Base-by-base conservation (phyloP, 2,329 filamentous ascomycete genomes). In the Ophiostoma tasmaniense region DNA sequence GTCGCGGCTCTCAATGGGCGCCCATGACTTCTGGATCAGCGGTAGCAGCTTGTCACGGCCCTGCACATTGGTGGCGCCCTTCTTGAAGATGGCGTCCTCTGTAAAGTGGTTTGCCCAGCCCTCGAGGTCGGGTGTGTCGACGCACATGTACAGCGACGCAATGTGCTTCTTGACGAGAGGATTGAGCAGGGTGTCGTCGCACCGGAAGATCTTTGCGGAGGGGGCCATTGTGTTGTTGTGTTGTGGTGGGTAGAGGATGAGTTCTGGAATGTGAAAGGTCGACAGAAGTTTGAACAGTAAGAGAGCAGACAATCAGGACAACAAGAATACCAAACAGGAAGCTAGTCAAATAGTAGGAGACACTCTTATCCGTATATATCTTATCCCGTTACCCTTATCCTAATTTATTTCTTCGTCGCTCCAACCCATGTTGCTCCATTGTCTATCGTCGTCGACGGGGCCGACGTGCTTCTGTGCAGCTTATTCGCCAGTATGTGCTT, bases 131-230 rank as follows among this genome's bases (percentile, higher is more conserved):
- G 59, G 55, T 35, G 14, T 65, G 25, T 71, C 70, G 7, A 71
- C 70, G n/a, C 69, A 67, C n/a, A n/a, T 13, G 39, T 71, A 70
- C 25, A 71, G 64, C 17, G 67, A 66, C 1, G 69, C 69, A 14
- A 71, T 69, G 42, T 71, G 67, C 8, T 67, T 52, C 55, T 71
- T 71, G 70, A 71, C 55, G 52, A 65, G 52, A 3, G 70, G 70
- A 50, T 68, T 62, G 28, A 71, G 67, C n/a, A 69, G 6, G 13
- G 52, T 62, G 28, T 70, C 69, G 55, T 71, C 70, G 52, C 70
- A 66, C 64, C 62, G 28, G 42, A 70, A 71, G 4, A 33, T n/a
- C 62, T 71, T 71, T 50, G 50, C 30, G 14, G 52, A 66, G 6
- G 66, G 59, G 17, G 59, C 59, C 70, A 71, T 71, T 11, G 42